Percentiles rank a stretch among this genome's conserved stretches.
Conservation (phyloP, 139 green algal genomes). For the Micromonas pusilla region DNA sequence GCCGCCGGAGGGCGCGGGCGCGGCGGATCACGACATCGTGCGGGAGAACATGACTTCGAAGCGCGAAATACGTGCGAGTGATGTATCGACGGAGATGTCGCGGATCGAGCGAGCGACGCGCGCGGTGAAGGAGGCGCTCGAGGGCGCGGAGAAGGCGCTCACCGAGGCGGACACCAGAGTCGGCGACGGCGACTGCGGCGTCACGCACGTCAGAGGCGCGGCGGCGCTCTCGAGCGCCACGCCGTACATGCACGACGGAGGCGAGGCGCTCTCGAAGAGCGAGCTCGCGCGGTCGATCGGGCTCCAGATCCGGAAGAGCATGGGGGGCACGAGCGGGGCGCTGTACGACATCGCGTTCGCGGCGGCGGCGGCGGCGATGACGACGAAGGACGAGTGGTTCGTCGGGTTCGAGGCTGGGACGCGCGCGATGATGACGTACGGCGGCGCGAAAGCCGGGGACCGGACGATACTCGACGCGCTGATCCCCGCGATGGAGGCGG, state of each 20-base stretch:
- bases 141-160: constrained; percentile 19
- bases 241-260: not conserved
- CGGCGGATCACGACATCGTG: no score
- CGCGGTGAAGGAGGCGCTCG: constrained; percentile 31
- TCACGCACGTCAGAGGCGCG: constrained; percentile 54
- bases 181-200: constrained; percentile 80
- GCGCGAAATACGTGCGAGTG: not conserved
- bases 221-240: not conserved
- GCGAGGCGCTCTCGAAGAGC: not conserved
- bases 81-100: not conserved
- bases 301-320: not conserved
- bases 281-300: not conserved
- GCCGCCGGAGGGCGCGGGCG: no score
- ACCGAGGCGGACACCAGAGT: constrained; percentile 39
- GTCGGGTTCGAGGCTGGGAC: not conserved
- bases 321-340: constrained; percentile 29
- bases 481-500: constrained; percentile 9
- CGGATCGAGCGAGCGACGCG: not conserved
- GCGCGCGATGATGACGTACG: constrained; percentile 28
- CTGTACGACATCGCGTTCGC: constrained; percentile 35
- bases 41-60: no score
- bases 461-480: constrained; percentile 41
- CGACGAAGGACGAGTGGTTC: not conserved
- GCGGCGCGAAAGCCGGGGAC: constrained; percentile 23
- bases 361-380: constrained; percentile 14